These are phyloP conservation scores for Anacardium occidentale DNA, from an alignment of 345 rosid genomes.

Conservation along the genomic window DNA sequence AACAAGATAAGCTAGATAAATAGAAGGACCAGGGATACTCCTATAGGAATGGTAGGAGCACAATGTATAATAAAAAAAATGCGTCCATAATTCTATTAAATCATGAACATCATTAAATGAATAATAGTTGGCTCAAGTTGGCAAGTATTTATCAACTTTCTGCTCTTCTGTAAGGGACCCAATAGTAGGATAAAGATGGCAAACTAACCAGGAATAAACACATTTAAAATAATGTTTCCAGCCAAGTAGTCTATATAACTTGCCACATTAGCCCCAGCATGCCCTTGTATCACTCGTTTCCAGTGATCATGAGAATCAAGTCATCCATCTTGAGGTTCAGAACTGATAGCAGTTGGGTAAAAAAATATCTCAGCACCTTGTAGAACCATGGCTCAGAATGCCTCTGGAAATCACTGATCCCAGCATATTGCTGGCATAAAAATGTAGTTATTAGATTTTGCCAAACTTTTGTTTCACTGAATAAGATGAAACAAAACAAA, in stretches of 20 bases:
- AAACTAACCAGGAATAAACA: constrained; percentile 15
- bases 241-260: constrained; percentile 22
- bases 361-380: constrained; percentile 87
- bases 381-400: constrained; percentile 84
- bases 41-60: background rate
- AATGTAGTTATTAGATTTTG: constrained; percentile 3
- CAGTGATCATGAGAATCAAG: constrained; percentile 91
- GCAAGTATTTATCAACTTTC: background rate
- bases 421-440: constrained; percentile 74
- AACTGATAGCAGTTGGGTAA: constrained; percentile 92
- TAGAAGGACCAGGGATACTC: background rate
- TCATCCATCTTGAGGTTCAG: constrained; percentile 95
- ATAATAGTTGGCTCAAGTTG: constrained; percentile 9
- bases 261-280: constrained; percentile 96
- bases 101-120: background rate
- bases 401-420: constrained; percentile 98
- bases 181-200: background rate
- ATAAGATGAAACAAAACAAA: background rate
- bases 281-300: constrained; percentile 96
- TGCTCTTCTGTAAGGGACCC: background rate
- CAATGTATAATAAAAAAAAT: background rate
- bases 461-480: background rate
- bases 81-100: too few species aligned
- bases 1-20: constrained; percentile 7
- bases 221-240: background rate